Evolutionary conservation across 2,329 filamentous ascomycete genomes (phyloP), one percentile per base, ranked within the genome.

Genomic region (Penicillium sp.): DNA sequence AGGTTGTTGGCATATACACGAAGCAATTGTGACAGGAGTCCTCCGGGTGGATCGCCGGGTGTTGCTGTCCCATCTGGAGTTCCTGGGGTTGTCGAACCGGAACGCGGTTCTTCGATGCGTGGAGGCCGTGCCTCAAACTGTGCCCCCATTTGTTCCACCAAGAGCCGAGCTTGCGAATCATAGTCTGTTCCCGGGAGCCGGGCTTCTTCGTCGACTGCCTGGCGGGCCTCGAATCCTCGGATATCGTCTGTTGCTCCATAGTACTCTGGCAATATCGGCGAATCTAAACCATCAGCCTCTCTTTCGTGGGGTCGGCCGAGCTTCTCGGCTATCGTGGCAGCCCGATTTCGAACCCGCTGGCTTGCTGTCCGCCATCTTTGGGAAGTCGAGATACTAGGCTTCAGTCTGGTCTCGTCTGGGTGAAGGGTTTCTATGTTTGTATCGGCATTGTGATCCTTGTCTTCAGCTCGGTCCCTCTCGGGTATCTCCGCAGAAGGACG

Each of bases 21-120:
- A 44, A 93, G 77, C 0, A 93, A 76, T 0, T 86, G 87, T 1
- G 86, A 86, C 0, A 93, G 76, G 36, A 93, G 83, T 36, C 90
- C 89, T 15, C 66, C 66, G 3, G 49, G 49, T 23, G 54, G 54
- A 56, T 63, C 62, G 17, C 64, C 48, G 4, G 64, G 61, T 2
- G 59, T 61, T 1, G 61, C 58, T 21, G 54, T 57, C n/a, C 59
- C 60, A 19, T 52, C 64, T 10, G 52, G 62, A 13, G 61, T 66
- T 19, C 54, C 54, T 27, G 54, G 54, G 17, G 63, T 63, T 5
- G 63, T 47, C 8, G 54, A 35, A n/a, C 65, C 66, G 2, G 66
- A 68, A 27, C 38, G 59, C 17, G 56, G 53, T 36, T 65, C 61
- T 44, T 49, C 33, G 3, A 53, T 39, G 3, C 35, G 44, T 17